These are phyloP conservation scores for Cucurbita argyrosperma DNA, from an alignment of 306 rosid genomes.

Conservation along the genomic window DNA sequence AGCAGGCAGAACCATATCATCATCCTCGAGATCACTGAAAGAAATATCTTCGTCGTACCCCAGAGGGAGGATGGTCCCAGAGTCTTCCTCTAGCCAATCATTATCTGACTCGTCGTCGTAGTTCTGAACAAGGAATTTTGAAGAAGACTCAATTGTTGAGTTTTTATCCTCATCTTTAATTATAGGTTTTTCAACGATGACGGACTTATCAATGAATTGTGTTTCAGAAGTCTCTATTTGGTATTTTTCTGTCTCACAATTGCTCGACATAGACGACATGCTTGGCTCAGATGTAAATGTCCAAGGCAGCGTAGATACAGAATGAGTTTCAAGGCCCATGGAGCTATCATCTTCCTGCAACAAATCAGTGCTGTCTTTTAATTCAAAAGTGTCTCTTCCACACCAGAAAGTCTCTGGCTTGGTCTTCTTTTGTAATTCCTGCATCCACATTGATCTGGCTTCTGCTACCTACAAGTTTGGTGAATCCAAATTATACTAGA, in stretches of 20 bases:
- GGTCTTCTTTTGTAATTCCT: conserved; percentile 65
- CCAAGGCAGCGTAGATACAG: conserved; percentile 22
- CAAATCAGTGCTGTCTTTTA: conserved; percentile 21
- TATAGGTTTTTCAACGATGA: conserved; percentile 35
- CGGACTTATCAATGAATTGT: conserved; percentile 41
- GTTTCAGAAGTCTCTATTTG: conserved; percentile 35
- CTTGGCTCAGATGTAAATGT: conserved; percentile 23
- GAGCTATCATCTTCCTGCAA: conserved; percentile 28
- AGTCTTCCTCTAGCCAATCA: conserved; percentile 90
- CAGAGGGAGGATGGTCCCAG: conserved; percentile 17
- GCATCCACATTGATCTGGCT: conserved; percentile 90
- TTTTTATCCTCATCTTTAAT: conserved; percentile 35
- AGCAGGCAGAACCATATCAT: conserved; percentile 38
- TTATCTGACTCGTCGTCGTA: conserved; percentile 38
- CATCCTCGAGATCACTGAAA: conserved; percentile 91
- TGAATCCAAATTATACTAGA: neutral
- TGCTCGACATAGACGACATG: conserved; percentile 20
- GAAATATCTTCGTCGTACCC: conserved; percentile 86
- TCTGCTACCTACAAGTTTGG: conserved; percentile 47
- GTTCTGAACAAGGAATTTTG: conserved; percentile 30
- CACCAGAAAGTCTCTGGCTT: conserved; percentile 34
- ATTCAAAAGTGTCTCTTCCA: conserved; percentile 29
- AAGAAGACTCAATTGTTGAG: conserved; percentile 23
- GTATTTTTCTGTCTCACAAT: conserved; percentile 36
- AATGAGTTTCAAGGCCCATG: conserved; percentile 25